Base-by-base conservation (phyloP, 2,329 filamentous ascomycete genomes). In the Botrytis hyacinthi region DNA sequence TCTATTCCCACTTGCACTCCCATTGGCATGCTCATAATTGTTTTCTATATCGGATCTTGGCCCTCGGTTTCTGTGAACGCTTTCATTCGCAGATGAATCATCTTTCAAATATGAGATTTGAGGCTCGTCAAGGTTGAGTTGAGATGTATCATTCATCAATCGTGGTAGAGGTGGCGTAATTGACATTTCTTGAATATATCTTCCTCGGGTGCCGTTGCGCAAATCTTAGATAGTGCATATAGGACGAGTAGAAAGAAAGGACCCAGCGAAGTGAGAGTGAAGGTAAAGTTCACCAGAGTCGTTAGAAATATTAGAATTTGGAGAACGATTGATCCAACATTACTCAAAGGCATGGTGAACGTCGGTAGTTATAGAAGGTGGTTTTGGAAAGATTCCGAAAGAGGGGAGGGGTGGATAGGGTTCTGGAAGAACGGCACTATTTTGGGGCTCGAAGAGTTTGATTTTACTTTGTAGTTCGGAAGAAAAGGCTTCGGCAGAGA, bases 281-380 rank as follows among this genome's bases (percentile, higher is more conserved):
- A 84, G 78, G 84, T 84, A 78, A 88, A 85, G 79, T 87, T 87
- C 75, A 86, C 83, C 72, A 88, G 81, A 70, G 86, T 86, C 59
- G 85, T 86, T 76, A 88, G 81, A 78, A 88, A 88, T 77, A 87
- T 85, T 71, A 87, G 81, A 76, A 87, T 82, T 76, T 86, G 83
- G 69, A 88, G 81, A 75, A 87, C 79, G 48, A 87, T 81, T n/a
- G 86, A 84, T 67, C 86, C 86, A 40, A 88, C 79, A 81, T 87
- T 85, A 78, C 83, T 82, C 74, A 88, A 81, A 78, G 86, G 84
- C 86, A 88, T 88, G 75, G 68, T 74, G 46, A 54, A 7, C 35
- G 61, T 74, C 3, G 26, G 26, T 16, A 72, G 37, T 65, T 48
- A 57, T 57, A 29, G 7, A 57, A 29, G 6, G n/a, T 63, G 66